These are phyloP conservation scores for Ceratocystis harringtonii DNA, from an alignment of 2,329 filamentous ascomycete genomes.

Conservation along the genomic window DNA sequence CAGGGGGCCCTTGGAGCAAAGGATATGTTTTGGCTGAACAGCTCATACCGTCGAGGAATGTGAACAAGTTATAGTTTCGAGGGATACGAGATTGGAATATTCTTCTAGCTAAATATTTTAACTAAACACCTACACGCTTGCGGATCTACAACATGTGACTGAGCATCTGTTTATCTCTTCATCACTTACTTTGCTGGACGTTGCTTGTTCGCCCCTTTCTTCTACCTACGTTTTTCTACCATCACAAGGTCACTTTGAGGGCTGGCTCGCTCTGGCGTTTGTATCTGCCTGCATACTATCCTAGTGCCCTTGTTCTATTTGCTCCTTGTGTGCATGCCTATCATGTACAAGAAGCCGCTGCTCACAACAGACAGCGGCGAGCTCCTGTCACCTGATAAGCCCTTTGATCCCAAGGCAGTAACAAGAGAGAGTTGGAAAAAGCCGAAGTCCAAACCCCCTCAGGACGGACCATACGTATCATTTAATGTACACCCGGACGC, in stretches of 20 bases:
- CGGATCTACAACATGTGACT: too few species aligned
- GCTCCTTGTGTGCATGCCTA: background rate
- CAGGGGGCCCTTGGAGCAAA: background rate
- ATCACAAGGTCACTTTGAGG: background rate
- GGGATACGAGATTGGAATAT: background rate
- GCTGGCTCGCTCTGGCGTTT: background rate
- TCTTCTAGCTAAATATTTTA: background rate
- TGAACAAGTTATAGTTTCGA: background rate
- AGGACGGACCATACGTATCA: conserved; percentile 59
- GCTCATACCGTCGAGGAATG: background rate
- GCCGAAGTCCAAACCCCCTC: conserved; percentile 46
- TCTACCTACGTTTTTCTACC: background rate
- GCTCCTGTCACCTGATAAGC: conserved; percentile 31
- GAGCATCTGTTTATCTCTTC: background rate
- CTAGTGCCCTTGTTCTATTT: background rate
- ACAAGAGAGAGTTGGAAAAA: conserved; percentile 64
- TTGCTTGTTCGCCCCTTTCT: too few species aligned
- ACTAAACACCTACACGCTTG: too few species aligned
- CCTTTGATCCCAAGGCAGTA: conserved; percentile 77
- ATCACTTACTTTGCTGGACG: background rate
- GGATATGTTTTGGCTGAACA: background rate
- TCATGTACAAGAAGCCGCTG: conserved; percentile 12
- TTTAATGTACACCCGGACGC: conserved; percentile 81
- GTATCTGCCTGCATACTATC: background rate
- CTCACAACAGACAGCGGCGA: conserved; percentile 11